Base-by-base conservation (phyloP, 371 early-diverging fungal genomes). In the Saksenaea vasiformis region DNA sequence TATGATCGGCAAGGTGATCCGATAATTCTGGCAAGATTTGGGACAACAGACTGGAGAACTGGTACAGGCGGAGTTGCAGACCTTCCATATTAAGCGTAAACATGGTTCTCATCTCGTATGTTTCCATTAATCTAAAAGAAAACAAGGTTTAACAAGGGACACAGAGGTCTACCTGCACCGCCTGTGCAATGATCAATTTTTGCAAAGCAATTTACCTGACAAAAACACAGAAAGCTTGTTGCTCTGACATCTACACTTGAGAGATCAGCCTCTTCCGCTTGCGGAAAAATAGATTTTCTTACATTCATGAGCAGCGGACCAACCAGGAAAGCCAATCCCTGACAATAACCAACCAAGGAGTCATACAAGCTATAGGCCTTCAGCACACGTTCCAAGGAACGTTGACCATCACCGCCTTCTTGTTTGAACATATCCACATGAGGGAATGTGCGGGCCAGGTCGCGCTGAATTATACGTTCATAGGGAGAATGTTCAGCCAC, bases 291-390 rank as follows among this genome's bases (percentile, higher is more conserved):
- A 74, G n/a, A 31, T 0, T 9, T 11, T 68, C 84, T 78, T 85
- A 91, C 92, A 77, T 95, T 94, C 79, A 95, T 85, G 54, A 98
- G 79, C 63, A 98, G 65, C n/a, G 96, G 93, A 3, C 95, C 98
- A 1, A 93, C 95, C 36, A 98, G 72, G 71, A 97, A 97, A 10
- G 95, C 91, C n/a, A 98, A 79, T 24, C 98, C 98, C 83, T 98
- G 98, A 77, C 98, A 98, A 74, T 98, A 94, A 3, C 98, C 98
- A 15, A 98, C 92, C 61, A 93, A 90, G 0, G 89, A 69, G 77
- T 98, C 98, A 64, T 94, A 96, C 36, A 95, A 67, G 43, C 93
- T 89, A 64, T 97, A 98, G 7, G 96, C 96, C 62, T 93, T 93
- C 57, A 96, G 78, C 11, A 98, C 87, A 61, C 90, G 87, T 69